Evolutionary conservation across 371 early-diverging fungal species (phyloP).

Genomic region (Conidiobolus incongruus): DNA sequence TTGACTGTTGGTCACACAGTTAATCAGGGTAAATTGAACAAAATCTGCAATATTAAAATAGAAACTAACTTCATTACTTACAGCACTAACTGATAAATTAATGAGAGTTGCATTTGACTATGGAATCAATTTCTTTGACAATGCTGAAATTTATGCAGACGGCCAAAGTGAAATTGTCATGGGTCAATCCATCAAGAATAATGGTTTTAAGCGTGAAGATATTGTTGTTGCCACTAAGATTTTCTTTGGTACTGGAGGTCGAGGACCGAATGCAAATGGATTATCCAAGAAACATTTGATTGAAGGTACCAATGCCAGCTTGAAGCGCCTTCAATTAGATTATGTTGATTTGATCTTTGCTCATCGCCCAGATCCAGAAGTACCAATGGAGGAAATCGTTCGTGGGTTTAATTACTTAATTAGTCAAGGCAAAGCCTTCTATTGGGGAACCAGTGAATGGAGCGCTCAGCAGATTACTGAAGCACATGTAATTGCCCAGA

Average conservation of each 20-base stretch:
- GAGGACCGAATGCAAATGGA: conserved; percentile 54
- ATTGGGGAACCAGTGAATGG: conserved; percentile 74
- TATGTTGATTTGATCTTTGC: conserved; percentile 69
- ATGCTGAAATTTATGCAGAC: conserved; percentile 44
- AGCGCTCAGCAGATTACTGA: conserved; percentile 56
- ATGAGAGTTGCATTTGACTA: conserved; percentile 45
- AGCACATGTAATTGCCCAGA: conserved; percentile 43
- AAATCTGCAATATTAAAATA: no score
- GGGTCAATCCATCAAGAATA: conserved; percentile 37
- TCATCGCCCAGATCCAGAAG: conserved; percentile 46
- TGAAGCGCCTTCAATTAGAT: conserved; percentile 47
- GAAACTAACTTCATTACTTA: no score
- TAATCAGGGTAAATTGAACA: conserved; percentile 7
- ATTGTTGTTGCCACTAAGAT: conserved; percentile 66
- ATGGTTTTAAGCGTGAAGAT: conserved; percentile 40
- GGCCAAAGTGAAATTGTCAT: conserved; percentile 66
- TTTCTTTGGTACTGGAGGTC: conserved; percentile 50
- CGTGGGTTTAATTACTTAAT: conserved; percentile 71
- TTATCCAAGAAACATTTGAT: conserved; percentile 67
- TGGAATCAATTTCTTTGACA: conserved; percentile 72
- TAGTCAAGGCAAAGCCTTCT: conserved; percentile 58
- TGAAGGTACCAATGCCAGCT: conserved; percentile 56
- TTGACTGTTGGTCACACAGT: conserved; percentile 29
- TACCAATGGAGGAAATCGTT: conserved; percentile 66
- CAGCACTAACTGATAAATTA: conserved; percentile 34